These are phyloP conservation scores for Paramecium biaurelia DNA, from an alignment of 73 alveolate species.

Conservation along the genomic window DNA sequence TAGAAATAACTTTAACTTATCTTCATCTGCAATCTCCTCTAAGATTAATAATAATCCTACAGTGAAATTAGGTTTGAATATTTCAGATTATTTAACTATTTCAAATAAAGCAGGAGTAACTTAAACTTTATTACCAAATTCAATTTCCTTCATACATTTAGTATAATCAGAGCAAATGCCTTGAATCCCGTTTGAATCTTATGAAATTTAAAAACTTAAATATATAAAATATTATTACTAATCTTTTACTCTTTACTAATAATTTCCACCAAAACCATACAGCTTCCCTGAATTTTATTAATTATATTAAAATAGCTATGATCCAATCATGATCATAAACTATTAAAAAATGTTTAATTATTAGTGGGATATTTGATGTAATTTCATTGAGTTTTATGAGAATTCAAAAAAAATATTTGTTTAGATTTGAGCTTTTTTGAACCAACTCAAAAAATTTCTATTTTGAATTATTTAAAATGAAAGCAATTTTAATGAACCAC, in stretches of 20 bases:
- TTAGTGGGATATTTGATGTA: neutral
- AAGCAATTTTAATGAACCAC: neutral
- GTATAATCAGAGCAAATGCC: neutral
- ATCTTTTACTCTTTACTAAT: neutral
- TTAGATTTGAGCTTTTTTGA: neutral
- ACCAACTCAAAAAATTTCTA: neutral
- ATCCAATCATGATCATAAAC: neutral
- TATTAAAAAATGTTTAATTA: neutral
- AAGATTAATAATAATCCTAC: neutral
- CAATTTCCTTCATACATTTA: neutral
- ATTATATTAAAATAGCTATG: neutral
- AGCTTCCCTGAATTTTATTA: neutral
- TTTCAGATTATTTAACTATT: neutral
- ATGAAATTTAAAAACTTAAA: neutral
- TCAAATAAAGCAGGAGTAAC: neutral
- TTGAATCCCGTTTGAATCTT: neutral
- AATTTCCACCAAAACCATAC: neutral
- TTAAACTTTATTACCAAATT: neutral
- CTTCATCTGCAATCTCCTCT: neutral
- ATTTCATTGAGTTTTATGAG: neutral
- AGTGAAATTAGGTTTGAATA: neutral
- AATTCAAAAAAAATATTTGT: neutral
- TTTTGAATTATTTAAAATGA: neutral
- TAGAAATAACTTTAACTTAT: neutral
- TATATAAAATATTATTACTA: neutral